Evolutionary conservation across 129 eudicot species (phyloP).

Genomic region (Pittosporum tobira): DNA sequence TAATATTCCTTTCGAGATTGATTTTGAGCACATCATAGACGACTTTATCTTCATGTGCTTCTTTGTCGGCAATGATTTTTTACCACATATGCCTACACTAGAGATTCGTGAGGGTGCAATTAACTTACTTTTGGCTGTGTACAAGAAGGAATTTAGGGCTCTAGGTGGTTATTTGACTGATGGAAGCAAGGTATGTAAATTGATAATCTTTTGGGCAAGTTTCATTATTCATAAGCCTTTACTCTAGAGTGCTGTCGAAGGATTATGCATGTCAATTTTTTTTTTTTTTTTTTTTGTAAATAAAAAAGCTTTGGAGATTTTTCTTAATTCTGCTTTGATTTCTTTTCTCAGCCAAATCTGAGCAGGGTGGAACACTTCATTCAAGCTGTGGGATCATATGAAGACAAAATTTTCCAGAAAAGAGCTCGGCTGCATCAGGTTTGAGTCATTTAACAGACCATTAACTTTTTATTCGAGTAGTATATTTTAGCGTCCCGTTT

Average conservation of each 20-base stretch:
- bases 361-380: conserved; percentile 83
- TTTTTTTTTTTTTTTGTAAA: too few relatives aligned
- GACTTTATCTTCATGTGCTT: conserved; percentile 97
- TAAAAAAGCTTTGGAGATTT: not conserved
- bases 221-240: not conserved
- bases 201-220: conserved; percentile 10
- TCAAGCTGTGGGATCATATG: conserved; percentile 84
- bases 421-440: conserved; percentile 86
- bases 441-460: not conserved
- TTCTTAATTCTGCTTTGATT: conserved; percentile 12
- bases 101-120: conserved; percentile 99
- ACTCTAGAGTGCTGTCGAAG: not conserved
- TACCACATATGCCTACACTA: conserved; percentile 97
- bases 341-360: conserved; percentile 64
- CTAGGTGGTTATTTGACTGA: conserved; percentile 81
- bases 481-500: too few relatives aligned
- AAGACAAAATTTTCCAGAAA: conserved; percentile 83
- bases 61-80: conserved; percentile 92
- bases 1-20: conserved; percentile 57
- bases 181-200: conserved; percentile 75
- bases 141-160: conserved; percentile 72
- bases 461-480: too few relatives aligned
- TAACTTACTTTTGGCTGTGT: conserved; percentile 81
- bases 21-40: conserved; percentile 83
- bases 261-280: too few relatives aligned